These are phyloP conservation scores for Fomitopsis pinicola DNA, from an alignment of 1,284 basidiomycete genomes.

Conservation along the genomic window DNA sequence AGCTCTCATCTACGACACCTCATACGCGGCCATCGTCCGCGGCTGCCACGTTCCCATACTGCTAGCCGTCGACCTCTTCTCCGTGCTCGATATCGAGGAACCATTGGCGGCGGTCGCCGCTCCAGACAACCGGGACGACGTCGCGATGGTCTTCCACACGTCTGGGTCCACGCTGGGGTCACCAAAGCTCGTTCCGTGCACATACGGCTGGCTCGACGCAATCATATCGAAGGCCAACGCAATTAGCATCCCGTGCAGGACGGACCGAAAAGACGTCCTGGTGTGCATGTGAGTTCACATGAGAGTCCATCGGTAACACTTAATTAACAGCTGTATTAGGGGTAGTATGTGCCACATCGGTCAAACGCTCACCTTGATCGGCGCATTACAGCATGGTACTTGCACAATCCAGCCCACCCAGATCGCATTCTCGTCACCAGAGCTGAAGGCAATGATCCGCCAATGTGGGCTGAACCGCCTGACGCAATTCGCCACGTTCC, in stretches of 20 bases:
- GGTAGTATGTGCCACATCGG: constrained; percentile 30
- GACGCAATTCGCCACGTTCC: constrained; percentile 67
- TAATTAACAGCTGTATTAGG: constrained; percentile 11
- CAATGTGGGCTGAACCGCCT: constrained; percentile 63
- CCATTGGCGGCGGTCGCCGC: constrained; percentile 17
- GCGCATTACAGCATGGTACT: constrained; percentile 26
- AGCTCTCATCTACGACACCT: constrained; percentile 58
- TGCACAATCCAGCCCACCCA: constrained; percentile 29
- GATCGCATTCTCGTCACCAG: constrained; percentile 25
- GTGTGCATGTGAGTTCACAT: constrained; percentile 26
- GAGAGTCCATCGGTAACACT: neutral
- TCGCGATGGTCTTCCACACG: constrained; percentile 68
- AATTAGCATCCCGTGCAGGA: constrained; percentile 15
- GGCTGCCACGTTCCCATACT: constrained; percentile 48
- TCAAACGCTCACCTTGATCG: constrained; percentile 28
- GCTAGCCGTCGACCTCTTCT: constrained; percentile 35
- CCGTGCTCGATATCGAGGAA: constrained; percentile 13
- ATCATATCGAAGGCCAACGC: constrained; percentile 22
- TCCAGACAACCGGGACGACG: constrained; percentile 30
- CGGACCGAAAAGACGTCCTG: constrained; percentile 52
- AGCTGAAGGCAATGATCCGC: constrained; percentile 25
- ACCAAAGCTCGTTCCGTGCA: constrained; percentile 28
- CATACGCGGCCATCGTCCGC: constrained; percentile 33
- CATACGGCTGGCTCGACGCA: constrained; percentile 23
- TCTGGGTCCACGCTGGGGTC: constrained; percentile 62